Base-by-base conservation (phyloP, 805 yeast species). In the Torulaspora maleeae region DNA sequence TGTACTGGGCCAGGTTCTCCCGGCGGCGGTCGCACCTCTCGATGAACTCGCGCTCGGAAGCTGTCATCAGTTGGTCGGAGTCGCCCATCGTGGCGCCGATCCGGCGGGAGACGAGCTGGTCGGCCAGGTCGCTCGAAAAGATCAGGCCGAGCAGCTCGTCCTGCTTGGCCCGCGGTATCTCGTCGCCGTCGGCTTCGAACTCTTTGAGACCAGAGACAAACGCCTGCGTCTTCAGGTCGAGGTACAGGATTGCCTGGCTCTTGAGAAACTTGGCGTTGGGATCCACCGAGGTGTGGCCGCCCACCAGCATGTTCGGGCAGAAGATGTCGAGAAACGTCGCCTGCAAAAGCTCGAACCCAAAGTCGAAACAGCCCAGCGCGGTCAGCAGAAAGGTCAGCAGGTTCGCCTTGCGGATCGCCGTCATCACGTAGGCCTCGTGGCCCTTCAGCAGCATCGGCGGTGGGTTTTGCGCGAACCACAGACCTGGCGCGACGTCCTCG, bases 201-300 rank as follows among this genome's bases (percentile, higher is more conserved):
- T 54, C 73, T 58, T 83, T 86, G 48, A 90, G 65, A 0, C 95
- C 96, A 1, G 96, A 83, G 16, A 93, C 89, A 60, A 80, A 93
- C 0, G 96, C 96, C 65, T 93, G 99, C 0, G 99, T 93, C 63
- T 93, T 93, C 61, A 93, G 74, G 54, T 93, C 97, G 32, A 93
- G 71, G 54, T 75, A 88, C 41, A 93, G 67, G 10, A 78, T 79
- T 0, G 93, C 89, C 55, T 87, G 96, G 8, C 85, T 78, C 61
- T 89, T 89, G 47, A 88, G 69, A 34, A 93, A 69, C 54, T 82
- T 78, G 4, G 88, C 63, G 33, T 53, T 50, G 38, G 54, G 55
- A 24, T 61, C 64, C 16, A 48, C n/a, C 39, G 51, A 29, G 42
- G 45, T 32, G 43, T 49, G 27, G 43, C 53, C 41, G 2, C 56